phyloP scores from a whole-genome alignment of 768 basidiomycete genomes.

The Mycena pura region DNA sequence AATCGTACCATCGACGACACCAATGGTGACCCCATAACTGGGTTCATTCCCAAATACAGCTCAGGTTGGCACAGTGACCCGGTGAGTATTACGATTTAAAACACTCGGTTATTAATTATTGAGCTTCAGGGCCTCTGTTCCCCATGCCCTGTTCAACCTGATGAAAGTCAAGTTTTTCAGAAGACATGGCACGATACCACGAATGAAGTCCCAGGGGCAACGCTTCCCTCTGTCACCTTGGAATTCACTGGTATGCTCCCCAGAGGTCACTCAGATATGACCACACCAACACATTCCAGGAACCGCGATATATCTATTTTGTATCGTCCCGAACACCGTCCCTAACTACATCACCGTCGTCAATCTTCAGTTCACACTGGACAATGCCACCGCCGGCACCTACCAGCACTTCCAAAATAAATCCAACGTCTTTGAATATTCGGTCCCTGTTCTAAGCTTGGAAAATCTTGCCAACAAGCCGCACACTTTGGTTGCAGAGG shows the following conservation, averaged over 20 bases:
- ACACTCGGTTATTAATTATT: too few relatives aligned
- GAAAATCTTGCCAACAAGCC: background rate
- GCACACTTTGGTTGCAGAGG: background rate
- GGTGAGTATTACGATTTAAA: background rate
- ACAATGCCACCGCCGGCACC: background rate
- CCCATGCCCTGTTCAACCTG: slow-evolving; percentile 1
- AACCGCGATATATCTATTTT: background rate
- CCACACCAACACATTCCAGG: background rate
- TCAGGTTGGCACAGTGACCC: background rate
- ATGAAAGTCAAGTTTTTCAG: background rate
- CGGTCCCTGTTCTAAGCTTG: background rate
- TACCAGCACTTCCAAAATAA: background rate
- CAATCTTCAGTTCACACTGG: background rate
- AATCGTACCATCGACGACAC: slow-evolving; percentile 11
- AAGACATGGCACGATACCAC: slow-evolving; percentile 4
- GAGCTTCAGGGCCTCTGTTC: background rate
- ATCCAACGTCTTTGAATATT: background rate
- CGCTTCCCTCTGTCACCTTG: background rate
- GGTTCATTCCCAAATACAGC: background rate
- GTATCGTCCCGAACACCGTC: background rate
- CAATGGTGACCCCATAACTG: slow-evolving; percentile 7
- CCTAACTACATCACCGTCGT: background rate
- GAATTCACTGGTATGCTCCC: background rate
- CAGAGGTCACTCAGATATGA: too few relatives aligned
- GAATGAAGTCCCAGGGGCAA: too few relatives aligned